Conservation (phyloP, 139 green algal genomes). For the Microglena sp. region DNA sequence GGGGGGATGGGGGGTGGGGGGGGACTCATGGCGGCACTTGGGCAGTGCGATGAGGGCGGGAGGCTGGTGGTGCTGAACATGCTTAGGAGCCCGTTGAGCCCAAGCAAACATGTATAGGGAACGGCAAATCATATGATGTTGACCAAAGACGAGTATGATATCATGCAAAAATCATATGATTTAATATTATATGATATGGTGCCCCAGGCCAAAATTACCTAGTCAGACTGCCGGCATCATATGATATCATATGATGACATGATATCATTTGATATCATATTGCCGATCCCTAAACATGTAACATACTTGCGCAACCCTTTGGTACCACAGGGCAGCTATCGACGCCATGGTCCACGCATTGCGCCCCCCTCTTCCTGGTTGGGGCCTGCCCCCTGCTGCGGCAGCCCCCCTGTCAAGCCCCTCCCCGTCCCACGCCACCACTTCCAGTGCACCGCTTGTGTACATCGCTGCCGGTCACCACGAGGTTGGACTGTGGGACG, state of each 20-base stretch:
- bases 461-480: constrained; percentile 56
- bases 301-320: not conserved
- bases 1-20: not conserved
- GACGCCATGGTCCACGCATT: constrained; percentile 34
- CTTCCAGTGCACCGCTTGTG: constrained; percentile 44
- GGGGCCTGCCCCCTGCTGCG: constrained; percentile 26
- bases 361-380: not conserved
- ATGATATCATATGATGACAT: no score
- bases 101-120: no score
- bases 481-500: constrained; percentile 76
- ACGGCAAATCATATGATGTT: no score
- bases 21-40: not conserved
- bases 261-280: no score
- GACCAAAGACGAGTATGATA: no score
- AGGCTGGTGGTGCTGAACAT: not conserved
- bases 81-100: not conserved
- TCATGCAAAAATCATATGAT: no score
- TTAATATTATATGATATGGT: no score
- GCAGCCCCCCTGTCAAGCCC: constrained; percentile 17
- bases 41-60: not conserved
- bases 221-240: no score
- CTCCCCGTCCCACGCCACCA: not conserved
- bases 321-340: constrained; percentile 20
- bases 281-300: no score
- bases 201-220: no score